phyloP scores from a whole-genome alignment of 2,329 filamentous ascomycete species.

The Xylariomycetidae sp. region DNA sequence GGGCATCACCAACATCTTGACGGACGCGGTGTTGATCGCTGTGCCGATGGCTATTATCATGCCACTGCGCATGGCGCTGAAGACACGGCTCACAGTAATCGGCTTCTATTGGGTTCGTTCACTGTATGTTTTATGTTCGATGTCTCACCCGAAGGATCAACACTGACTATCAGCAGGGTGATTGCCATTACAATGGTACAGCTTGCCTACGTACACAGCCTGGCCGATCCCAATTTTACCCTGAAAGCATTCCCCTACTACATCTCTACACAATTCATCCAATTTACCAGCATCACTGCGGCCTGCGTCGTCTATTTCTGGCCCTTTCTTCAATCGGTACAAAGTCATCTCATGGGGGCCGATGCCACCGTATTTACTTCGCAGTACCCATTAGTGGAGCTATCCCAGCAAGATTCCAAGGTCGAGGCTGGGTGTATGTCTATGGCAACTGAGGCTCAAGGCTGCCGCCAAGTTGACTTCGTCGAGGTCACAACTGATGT shows the following conservation, averaged over 20 bases:
- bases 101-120: slow-evolving; percentile 1
- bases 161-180: background rate
- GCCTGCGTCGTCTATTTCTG: slow-evolving; percentile 5
- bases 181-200: slow-evolving; percentile 2
- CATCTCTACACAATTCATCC: background rate
- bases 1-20: slow-evolving; percentile 2
- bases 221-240: background rate
- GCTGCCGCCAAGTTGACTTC: background rate
- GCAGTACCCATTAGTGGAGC: background rate
- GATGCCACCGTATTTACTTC: background rate
- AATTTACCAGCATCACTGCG: slow-evolving; percentile 2
- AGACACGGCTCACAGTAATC: slow-evolving; percentile 1
- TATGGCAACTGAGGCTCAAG: background rate
- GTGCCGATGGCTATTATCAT: slow-evolving; percentile 4
- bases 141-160: background rate
- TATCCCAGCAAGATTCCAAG: background rate
- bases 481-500: background rate
- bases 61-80: slow-evolving; percentile 4
- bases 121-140: slow-evolving; percentile 3
- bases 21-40: slow-evolving; percentile 1
- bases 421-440: background rate
- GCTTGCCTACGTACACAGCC: background rate
- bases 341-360: slow-evolving; percentile 1
- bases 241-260: slow-evolving; percentile 2
- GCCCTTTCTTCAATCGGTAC: slow-evolving; percentile 3